Evolutionary conservation across 2,329 filamentous ascomycete genomes (phyloP), one percentile per base, ranked within the genome.

Genomic region (Ophiobolus disseminans): DNA sequence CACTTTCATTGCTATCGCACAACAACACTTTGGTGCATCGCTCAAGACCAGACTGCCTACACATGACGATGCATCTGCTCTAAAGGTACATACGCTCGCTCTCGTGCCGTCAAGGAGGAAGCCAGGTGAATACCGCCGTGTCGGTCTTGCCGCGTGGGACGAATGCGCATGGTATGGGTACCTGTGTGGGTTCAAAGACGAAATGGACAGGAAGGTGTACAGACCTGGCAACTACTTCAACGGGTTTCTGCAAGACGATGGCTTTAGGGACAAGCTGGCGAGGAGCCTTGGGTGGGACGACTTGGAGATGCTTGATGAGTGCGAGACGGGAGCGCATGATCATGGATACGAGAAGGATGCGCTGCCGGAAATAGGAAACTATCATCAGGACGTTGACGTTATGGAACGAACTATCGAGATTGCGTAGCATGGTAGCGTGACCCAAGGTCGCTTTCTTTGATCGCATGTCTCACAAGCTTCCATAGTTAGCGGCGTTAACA

Each of bases 131-230:
- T 65, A 60, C 32, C 42, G 53, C 11, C 51, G 62, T 2, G 55
- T 65, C 3, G 60, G 62, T 0, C 56, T 62, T 14, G 56, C 47
- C 1, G 43, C 51, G 3, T 63, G 62, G 62, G 51, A 58, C 1
- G 49, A 57, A 10, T 65, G 60, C 30, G 46, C 50, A 1, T 65
- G 60, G 62, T 63, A 60, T 45, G 62, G 60, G 4, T 61, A 58
- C 21, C 19, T 40, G 10, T 63, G 60, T 42, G 55, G 53, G 2
- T 31, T 16, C 13, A 57, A 48, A 22, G 41, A 43, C 8, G 13
- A 40, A 3, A 41, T 25, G 13, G 48, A 52, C 6, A 28, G 54
- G 8, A 25, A 14, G 5, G 32, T 54, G 6, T 44, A 57, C 34
- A 51, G 34, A 23, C 49, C 42, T 4, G 37, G 48, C 2, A 44